Evolutionary conservation across 2,329 filamentous ascomycete genomes (phyloP), one percentile per base, ranked within the genome.

Genomic region (Blastomyces silverae): DNA sequence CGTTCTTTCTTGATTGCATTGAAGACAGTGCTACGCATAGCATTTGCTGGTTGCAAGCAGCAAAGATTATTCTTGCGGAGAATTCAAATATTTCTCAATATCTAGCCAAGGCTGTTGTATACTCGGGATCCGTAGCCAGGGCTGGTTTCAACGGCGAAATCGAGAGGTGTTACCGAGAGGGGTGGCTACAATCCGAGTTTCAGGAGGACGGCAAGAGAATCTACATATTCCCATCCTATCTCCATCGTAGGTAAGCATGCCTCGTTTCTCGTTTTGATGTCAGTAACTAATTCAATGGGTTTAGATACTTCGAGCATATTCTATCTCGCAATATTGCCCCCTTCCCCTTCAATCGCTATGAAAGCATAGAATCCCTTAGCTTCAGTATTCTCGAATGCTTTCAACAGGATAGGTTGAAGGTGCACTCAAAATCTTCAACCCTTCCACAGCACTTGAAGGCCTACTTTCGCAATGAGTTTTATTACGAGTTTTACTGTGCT

Each of bases 251-350:
- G 57, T 59, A 44, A 59, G 11, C 10, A 8, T 44, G 2, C 17
- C 34, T 2, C 39, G 5, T 3, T 20, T 11, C 2, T 25, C 11
- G 13, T 15, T 17, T 4, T 20, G 5, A n/a, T 59, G 28, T 22
- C 6, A 11, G 34, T 46, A 17, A 59, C 57, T n/a, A 44, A 44
- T 15, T 11, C 3, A 28, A 10, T 8, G 2, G 10, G 46, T 28
- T 7, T 59, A 59, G 57, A 25, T 59, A 28, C 13, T 13, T 59
- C 3, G 57, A 59, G 25, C 11, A 59, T 59, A 37, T 37, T 37
- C 34, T 37, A 11, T 37, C 34, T 11, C 8, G 1, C 10, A 37
- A 37, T 37, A 37, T 37, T 37, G 34, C 1, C 34, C 34, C 34
- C 3, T 37, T 37, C 8, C 34, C 34, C 8, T 39, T 28, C 6